Evolutionary conservation across 2,329 filamentous ascomycete genomes (phyloP), one percentile per base, ranked within the genome.

Genomic region (Graphilbum fragrans): DNA sequence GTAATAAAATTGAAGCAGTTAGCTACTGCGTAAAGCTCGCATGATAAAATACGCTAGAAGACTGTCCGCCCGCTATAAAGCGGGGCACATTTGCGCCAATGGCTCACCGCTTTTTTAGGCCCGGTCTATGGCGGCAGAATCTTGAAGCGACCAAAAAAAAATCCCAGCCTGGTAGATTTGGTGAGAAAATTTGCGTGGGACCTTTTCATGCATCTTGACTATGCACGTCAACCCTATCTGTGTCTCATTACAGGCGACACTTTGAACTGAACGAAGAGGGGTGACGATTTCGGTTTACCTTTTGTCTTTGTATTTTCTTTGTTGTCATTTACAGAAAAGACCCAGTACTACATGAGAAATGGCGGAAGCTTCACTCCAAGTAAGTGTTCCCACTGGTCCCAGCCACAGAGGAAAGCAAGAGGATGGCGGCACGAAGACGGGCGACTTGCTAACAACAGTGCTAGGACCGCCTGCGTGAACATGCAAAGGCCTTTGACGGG

Each of bases 401-500:
- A 9, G 17, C 27, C 31, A 20, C 25, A 38, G 20, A 38, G n/a
- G 19, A 17, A 22, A 17, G 23, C n/a, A 22, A 35, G 38, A 35
- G 21, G 37, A 32, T 27, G 23, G 23, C 23, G 12, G 23, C 7
- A 27, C 23, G 4, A 5, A 23, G 14, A 16, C 14, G 4, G 20
- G 20, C 10, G 19, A n/a, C 5, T 36, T 22, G 35, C 10, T 14
- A 14, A 5, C 33, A 25, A 21, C 18, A 23, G 20, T 23, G 11
- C 34, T 27, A 77, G 72, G 70, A 74, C 54, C 72, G 71, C 49
- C 61, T 77, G 52, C 70, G 69, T 58, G 66, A 65, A 48, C 68
- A 74, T 50, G 64, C 84, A 49, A 75, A 85, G 63, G 82, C 86
- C 49, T 94, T 94, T 55, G 82, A 93, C 62, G 86, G 86, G 36